Evolutionary conservation across 2,329 filamentous ascomycete genomes (phyloP), one percentile per base, ranked within the genome.

Genomic region (Pestalotiopsis sp.): DNA sequence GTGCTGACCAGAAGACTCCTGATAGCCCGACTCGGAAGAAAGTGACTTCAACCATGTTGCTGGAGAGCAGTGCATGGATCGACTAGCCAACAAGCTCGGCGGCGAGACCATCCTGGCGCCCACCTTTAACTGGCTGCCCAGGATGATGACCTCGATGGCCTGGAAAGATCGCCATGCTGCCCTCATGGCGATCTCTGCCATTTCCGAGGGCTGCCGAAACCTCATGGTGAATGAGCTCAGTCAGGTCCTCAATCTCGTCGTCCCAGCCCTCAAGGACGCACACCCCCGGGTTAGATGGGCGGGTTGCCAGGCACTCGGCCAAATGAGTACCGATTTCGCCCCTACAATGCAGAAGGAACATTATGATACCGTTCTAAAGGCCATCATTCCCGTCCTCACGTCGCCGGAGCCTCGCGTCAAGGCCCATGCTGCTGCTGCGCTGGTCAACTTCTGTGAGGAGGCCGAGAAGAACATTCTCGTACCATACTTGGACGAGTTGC

Each of bases 281-380:
- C 96, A 99, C 78, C 93, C 96, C 56, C 93, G 96, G 78, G 96
- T 99, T 67, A 92, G 95, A 76, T 99, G 97, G 91, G 96, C 96
- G 66, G 96, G 95, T 41, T 99, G 96, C 85, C 98, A 99, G 78
- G 96, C 96, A 57, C 88, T 99, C n/a, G 96, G 96, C 36, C 96
- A 99, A 81, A 99, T 99, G 96, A 98, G 95, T 84, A 99, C 96
- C 39, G 96, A 99, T 78, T 99, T 99, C 80, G 95, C 97, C 13
- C 95, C 95, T 13, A 97, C 93, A 12, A 98, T 99, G 95, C 96
- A 99, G 81, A 92, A 94, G 74, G 96, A 97, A 76, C 97, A 97
- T 81, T 96, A 97, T 80, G 89, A 93, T 72, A 87, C 91, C 59
- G 93, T 99, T 17, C 87, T 99, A 65, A 94, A 91, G 74, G 94